These are phyloP conservation scores for Globisporangium parvum DNA, from an alignment of 352 stramenopile species.

Conservation along the genomic window DNA sequence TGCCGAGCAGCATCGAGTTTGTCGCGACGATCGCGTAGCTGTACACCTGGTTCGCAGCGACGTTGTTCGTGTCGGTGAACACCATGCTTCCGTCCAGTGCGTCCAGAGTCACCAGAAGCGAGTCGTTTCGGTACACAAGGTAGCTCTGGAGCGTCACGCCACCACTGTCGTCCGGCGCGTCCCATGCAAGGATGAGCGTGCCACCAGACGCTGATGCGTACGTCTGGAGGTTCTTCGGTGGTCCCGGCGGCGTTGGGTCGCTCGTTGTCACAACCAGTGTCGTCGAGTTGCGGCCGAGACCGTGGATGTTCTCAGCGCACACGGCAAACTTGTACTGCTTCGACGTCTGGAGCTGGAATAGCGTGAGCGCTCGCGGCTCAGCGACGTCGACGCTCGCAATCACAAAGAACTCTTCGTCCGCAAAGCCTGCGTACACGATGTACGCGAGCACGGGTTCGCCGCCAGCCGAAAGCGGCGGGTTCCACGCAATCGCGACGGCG, in stretches of 20 bases:
- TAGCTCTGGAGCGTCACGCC: slow-evolving; percentile 34
- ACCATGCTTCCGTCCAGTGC: background rate
- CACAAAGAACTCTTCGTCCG: slow-evolving; percentile 4
- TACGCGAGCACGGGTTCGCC: slow-evolving; percentile 27
- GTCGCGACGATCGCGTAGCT: slow-evolving; percentile 32
- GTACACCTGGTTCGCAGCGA: slow-evolving; percentile 27
- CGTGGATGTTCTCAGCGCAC: slow-evolving; percentile 29
- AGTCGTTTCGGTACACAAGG: slow-evolving; percentile 28
- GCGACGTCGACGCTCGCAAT: slow-evolving; percentile 12
- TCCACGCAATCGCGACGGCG: slow-evolving; percentile 36
- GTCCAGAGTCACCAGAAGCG: slow-evolving; percentile 7
- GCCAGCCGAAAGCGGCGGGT: slow-evolving; percentile 32
- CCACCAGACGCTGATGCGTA: slow-evolving; percentile 29
- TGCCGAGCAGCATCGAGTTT: slow-evolving; percentile 19
- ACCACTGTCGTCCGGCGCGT: slow-evolving; percentile 29
- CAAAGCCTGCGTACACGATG: slow-evolving; percentile 18
- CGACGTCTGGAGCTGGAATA: slow-evolving; percentile 23
- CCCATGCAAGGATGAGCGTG: slow-evolving; percentile 31
- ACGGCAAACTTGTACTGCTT: slow-evolving; percentile 31
- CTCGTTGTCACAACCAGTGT: slow-evolving; percentile 25
- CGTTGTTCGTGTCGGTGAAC: slow-evolving; percentile 23
- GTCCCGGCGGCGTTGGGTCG: slow-evolving; percentile 19
- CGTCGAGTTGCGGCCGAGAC: slow-evolving; percentile 28
- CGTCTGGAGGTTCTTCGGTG: slow-evolving; percentile 28
- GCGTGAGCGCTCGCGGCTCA: slow-evolving; percentile 7